Base-by-base conservation (phyloP, 2,329 filamentous ascomycete species). In the Fusarium guadeloupense region DNA sequence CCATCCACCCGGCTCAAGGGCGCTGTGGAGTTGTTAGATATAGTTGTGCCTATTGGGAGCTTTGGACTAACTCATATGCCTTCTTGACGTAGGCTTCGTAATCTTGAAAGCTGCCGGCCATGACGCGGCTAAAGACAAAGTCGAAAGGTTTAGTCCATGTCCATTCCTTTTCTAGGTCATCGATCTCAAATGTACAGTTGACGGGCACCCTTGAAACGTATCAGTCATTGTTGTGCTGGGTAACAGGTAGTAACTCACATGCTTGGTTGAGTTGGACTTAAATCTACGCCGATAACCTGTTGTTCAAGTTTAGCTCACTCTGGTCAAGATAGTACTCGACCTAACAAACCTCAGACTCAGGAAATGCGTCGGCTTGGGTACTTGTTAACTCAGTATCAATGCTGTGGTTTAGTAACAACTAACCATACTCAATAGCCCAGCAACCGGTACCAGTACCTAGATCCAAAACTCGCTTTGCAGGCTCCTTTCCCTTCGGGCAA, bases 391-490 rank as follows among this genome's bases (percentile, higher is more conserved):
- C 9, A 19, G 10, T 34, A 16, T 19, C 33, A 6, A 19, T 34
- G n/a, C 9, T 2, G 9, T 4, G 4, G 2, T 25, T 19, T 9
- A 9, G 19, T 4, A 21, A 16, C 1, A 10, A 26, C 50, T 6
- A 5, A 53, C 51, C 56, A 28, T 56, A 49, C 30, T 60, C 51
- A 1, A 56, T 57, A 1, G 59, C 59, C 59, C 59, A 62, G 10
- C 26, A 40, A n/a, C 59, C 59, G 2, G 55, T 62, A 4, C 55
- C 46, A 0, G 50, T 55, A 0, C 59, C 59, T 6, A 59, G 4
- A 9, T 62, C 55, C 3, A 60, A 39, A 2, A 28, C 26, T 12
- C 26, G 26, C 26, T 46, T 56, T 1, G 55, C 55, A 6, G 33
- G 23, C 7, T 51, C 41, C 3, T 34, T 23, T 4, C 42, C 50